Base-by-base conservation (phyloP, 1,139 yeast genomes). In the Debaryomycetaceae sp. region DNA sequence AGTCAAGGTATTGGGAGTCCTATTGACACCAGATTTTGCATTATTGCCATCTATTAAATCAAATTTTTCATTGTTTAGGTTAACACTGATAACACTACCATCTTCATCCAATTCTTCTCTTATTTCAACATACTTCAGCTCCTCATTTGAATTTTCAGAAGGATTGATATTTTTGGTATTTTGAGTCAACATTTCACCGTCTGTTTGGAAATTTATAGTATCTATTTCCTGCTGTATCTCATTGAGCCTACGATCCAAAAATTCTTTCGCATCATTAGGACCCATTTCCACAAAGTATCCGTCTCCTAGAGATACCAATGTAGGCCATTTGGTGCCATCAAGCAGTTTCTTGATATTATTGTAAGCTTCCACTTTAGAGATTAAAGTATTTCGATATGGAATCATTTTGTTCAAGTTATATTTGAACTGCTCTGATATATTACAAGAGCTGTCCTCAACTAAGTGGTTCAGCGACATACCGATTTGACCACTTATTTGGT, bases 101-200 rank as follows among this genome's bases (percentile, higher is more conserved):
- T 85, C 81, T 1, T 86, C 95, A 58, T 89, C 96, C 33, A 91
- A 61, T 41, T 85, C 89, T 55, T 91, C 97, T 38, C 83, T 73
- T 17, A 89, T 89, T 42, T 89, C 97, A 82, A 89, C 81, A 38
- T 61, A 37, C 0, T 87, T 88, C 4, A 81, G 56, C 0, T 72
- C 79, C 16, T 70, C 79, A 38, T 68, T 74, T 14, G 50, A 44
- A 5, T 50, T 53, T 8, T 45, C 52, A n/a, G 42, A 46, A 15
- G 51, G 41, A 6, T 11, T 9, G 17, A 17, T 8, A 17, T 30
- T 14, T 34, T 34, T 19, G 19, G 31, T 6, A 30, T 30, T 30
- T 18, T 51, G 50, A n/a, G 32, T 34, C 18, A 13, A 16, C 13
- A 9, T 5, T 8, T 16, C 6, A n/a, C 19, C 28, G 17, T 22